These are phyloP conservation scores for Malus hybrid DNA, from an alignment of 331 rosid species.

Conservation along the genomic window DNA sequence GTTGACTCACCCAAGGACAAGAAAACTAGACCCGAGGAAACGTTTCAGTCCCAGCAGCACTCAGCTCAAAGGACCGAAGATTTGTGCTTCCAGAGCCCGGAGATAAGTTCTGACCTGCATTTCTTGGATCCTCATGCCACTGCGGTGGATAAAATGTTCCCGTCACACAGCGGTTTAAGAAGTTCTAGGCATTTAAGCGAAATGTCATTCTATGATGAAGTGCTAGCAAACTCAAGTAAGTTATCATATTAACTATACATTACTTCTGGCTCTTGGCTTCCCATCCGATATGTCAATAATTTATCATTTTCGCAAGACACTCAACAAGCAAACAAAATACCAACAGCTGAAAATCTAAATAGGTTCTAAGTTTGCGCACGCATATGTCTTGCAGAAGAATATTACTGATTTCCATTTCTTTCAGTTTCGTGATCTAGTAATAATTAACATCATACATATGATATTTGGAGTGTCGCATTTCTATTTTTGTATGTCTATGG, in stretches of 20 bases:
- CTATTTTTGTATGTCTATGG: too few species aligned
- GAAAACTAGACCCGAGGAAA: slow-evolving; percentile 61
- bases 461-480: too few species aligned
- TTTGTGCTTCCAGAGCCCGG: slow-evolving; percentile 61
- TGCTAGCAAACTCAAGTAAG: slow-evolving; percentile 44
- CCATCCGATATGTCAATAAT: neutral
- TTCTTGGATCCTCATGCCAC: slow-evolving; percentile 49
- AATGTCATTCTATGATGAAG: slow-evolving; percentile 56
- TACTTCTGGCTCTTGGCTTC: neutral
- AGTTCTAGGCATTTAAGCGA: slow-evolving; percentile 37
- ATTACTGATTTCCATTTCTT: neutral
- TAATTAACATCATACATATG: neutral
- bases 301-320: neutral
- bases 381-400: neutral
- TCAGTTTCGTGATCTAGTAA: neutral
- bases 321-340: neutral
- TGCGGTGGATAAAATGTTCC: slow-evolving; percentile 44
- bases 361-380: neutral
- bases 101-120: slow-evolving; percentile 56
- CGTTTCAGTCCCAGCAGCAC: slow-evolving; percentile 43
- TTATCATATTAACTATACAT: neutral
- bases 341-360: neutral
- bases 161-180: slow-evolving; percentile 45
- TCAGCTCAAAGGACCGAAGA: slow-evolving; percentile 43
- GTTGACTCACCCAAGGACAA: slow-evolving; percentile 80